Percentiles rank a stretch among this genome's conserved stretches.
Evolutionary conservation across 176 grass and related monocot genomes (phyloP).

Genomic region (Areca catechu): DNA sequence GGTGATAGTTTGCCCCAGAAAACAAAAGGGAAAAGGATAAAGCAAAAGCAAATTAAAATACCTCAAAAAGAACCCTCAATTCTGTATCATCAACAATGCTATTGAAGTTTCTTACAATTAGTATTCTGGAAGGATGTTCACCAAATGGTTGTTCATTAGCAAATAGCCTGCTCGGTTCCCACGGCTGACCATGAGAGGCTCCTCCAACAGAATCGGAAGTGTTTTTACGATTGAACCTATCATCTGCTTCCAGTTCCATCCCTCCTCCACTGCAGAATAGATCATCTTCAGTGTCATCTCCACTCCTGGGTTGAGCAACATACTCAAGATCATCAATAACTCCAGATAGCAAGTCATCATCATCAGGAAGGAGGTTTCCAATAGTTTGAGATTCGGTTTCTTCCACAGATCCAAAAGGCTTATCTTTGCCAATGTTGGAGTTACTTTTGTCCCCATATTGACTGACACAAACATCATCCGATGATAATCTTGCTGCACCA

Average conservation of each 20-base stretch:
- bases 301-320: conserved; percentile 28
- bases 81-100: conserved; percentile 83
- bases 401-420: conserved; percentile 53
- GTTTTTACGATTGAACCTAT: conserved; percentile 29
- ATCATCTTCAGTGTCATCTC: conserved; percentile 83
- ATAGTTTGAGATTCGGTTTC: conserved; percentile 83
- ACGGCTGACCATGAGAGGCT: conserved; percentile 20
- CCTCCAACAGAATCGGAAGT: conserved; percentile 29
- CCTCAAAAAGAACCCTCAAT: conserved; percentile 68
- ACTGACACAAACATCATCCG: conserved; percentile 29
- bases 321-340: conserved; percentile 66
- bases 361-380: conserved; percentile 82
- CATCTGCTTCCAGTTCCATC: conserved; percentile 75
- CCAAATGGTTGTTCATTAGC: conserved; percentile 65
- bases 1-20: too few species aligned
- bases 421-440: conserved; percentile 50
- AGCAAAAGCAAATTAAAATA: conserved; percentile 15
- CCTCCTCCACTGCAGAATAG: conserved; percentile 75
- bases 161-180: conserved; percentile 36
- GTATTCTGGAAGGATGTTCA: conserved; percentile 89
- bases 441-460: conserved; percentile 33
- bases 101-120: conserved; percentile 89
- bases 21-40: neutral
- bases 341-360: conserved; percentile 81
- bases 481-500: conserved; percentile 56